Evolutionary conservation across 1,284 basidiomycete species (phyloP).

Genomic region (Quambalaria eucalypti): DNA sequence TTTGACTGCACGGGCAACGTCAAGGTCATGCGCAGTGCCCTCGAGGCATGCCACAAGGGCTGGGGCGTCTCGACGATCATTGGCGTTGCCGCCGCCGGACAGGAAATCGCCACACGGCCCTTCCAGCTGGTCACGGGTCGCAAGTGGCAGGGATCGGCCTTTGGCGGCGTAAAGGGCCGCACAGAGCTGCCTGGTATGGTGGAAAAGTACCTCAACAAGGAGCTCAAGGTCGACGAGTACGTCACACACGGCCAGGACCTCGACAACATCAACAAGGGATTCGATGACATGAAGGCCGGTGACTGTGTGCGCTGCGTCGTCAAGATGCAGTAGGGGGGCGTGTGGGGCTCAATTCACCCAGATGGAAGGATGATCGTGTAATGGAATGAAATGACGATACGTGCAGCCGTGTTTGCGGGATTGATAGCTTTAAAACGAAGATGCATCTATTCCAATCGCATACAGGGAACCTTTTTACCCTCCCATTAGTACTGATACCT

Average conservation of each 20-base stretch:
- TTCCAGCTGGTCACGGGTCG: conserved; percentile 73
- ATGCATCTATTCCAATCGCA: no score
- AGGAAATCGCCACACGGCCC: conserved; percentile 93
- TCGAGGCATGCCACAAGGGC: conserved; percentile 89
- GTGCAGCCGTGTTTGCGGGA: no score
- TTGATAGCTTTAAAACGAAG: no score
- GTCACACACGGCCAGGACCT: conserved; percentile 51
- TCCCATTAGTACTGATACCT: no score
- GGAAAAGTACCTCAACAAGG: conserved; percentile 41
- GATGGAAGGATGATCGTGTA: no score
- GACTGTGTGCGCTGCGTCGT: conserved; percentile 73
- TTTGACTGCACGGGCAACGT: conserved; percentile 92
- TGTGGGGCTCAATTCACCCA: no score
- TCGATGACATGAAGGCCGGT: conserved; percentile 87
- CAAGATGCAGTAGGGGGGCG: conserved; percentile 1
- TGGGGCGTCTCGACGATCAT: conserved; percentile 83
- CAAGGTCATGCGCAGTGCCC: conserved; percentile 84
- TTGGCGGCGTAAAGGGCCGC: conserved; percentile 95
- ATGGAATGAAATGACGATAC: no score
- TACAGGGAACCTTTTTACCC: no score
- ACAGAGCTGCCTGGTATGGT: conserved; percentile 57
- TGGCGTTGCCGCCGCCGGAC: conserved; percentile 68
- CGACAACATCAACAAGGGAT: conserved; percentile 74
- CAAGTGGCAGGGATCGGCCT: conserved; percentile 92
- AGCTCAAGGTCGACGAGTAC: conserved; percentile 48